Conservation (phyloP, 805 yeast genomes). For the Saccharomycopsis guyanensis region DNA sequence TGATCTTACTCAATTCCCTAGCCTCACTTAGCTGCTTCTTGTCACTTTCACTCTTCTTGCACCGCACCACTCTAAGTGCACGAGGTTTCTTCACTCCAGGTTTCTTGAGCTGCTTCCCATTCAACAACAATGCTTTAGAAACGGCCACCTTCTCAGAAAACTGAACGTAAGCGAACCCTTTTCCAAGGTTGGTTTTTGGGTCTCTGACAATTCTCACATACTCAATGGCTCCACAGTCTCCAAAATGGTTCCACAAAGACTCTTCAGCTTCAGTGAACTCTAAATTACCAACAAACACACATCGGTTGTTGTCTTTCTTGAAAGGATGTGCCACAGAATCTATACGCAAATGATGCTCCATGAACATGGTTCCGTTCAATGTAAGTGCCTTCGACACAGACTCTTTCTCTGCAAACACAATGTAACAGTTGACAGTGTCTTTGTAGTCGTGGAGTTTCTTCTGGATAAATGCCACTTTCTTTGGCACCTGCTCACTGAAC, state of each 20-base stretch:
- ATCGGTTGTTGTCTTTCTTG: slow-evolving; percentile 72
- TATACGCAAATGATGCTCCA: slow-evolving; percentile 73
- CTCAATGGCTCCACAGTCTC: slow-evolving; percentile 58
- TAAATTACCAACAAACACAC: slow-evolving; percentile 87
- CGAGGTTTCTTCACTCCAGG: slow-evolving; percentile 38
- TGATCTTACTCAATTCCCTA: slow-evolving; percentile 26
- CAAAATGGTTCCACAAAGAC: slow-evolving; percentile 75
- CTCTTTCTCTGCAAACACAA: slow-evolving; percentile 58
- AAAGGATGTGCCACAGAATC: slow-evolving; percentile 93
- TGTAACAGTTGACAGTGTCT: slow-evolving; percentile 80
- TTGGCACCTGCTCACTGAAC: slow-evolving; percentile 77
- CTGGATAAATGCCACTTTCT: slow-evolving; percentile 79
- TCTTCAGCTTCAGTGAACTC: slow-evolving; percentile 93
- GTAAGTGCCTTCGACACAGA: slow-evolving; percentile 35
- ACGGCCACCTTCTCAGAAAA: slow-evolving; percentile 70
- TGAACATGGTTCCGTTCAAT: slow-evolving; percentile 62
- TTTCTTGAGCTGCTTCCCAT: slow-evolving; percentile 53
- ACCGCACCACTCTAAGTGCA: slow-evolving; percentile 69
- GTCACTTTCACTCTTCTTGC: slow-evolving; percentile 37
- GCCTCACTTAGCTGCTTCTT: slow-evolving; percentile 17
- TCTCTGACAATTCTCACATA: slow-evolving; percentile 89
- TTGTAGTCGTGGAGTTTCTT: slow-evolving; percentile 70
- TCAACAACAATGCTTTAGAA: slow-evolving; percentile 68
- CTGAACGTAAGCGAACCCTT: slow-evolving; percentile 95
- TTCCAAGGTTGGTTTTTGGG: slow-evolving; percentile 87